These are phyloP conservation scores for Aschersonia sp. DNA, from an alignment of 2,329 filamentous ascomycete species.

Conservation along the genomic window DNA sequence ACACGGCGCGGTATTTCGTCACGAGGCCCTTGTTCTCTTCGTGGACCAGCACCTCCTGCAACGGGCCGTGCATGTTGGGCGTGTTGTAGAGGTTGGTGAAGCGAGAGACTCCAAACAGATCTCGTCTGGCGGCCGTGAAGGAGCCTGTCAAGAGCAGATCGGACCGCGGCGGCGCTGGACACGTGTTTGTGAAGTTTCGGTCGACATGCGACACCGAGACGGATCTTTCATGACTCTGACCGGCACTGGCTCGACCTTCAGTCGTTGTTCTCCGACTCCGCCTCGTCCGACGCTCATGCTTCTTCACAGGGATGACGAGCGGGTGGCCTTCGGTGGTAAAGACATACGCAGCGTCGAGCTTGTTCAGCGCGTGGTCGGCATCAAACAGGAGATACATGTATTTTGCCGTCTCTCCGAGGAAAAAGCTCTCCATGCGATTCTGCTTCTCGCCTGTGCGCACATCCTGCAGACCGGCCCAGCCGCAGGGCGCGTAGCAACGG, in stretches of 20 bases:
- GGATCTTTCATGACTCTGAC: neutral
- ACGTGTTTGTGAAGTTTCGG: constrained; percentile 40
- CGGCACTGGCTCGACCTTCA: too few relatives aligned
- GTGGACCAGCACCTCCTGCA: constrained; percentile 23
- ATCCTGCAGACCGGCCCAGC: constrained; percentile 82
- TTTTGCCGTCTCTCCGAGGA: constrained; percentile 89
- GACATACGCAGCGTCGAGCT: constrained; percentile 72
- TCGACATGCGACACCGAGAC: constrained; percentile 22
- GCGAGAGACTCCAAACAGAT: constrained; percentile 80
- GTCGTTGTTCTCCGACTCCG: too few relatives aligned
- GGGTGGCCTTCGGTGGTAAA: constrained; percentile 96
- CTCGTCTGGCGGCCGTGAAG: constrained; percentile 59
- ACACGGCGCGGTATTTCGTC: constrained; percentile 33
- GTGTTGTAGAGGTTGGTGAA: constrained; percentile 70
- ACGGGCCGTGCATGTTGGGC: constrained; percentile 42
- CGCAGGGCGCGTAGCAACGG: constrained; percentile 79
- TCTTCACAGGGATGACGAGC: constrained; percentile 44
- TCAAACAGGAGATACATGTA: constrained; percentile 91
- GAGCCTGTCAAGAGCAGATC: constrained; percentile 55
- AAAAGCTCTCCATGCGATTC: constrained; percentile 98
- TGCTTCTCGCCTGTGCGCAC: constrained; percentile 71
- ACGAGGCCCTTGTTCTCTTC: constrained; percentile 27
- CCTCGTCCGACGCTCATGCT: too few relatives aligned
- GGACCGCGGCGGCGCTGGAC: constrained; percentile 43
- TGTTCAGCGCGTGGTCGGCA: constrained; percentile 72